Percentiles rank a stretch among this genome's conserved stretches.
Evolutionary conservation across 495 filamentous ascomycete species (phyloP).

Genomic region (Aspergillus campestris): DNA sequence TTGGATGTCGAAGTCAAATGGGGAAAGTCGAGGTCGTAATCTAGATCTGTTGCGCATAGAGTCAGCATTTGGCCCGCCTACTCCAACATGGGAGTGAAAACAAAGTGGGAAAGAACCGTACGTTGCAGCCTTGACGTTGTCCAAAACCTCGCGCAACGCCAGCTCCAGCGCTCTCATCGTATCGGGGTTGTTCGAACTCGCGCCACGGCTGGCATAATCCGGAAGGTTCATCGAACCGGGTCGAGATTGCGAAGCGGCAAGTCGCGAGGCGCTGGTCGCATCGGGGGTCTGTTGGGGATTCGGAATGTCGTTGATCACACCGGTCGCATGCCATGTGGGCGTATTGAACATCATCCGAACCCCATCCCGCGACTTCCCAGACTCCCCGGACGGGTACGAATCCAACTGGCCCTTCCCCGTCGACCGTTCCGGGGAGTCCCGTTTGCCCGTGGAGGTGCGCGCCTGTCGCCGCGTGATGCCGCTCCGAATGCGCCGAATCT

Average conservation of each 20-base stretch:
- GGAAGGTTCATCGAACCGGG: conserved; percentile 43
- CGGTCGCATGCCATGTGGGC: conserved; percentile 69
- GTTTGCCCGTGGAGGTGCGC: conserved; percentile 49
- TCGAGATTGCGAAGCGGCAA: conserved; percentile 33
- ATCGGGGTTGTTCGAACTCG: conserved; percentile 55
- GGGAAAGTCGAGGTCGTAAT: conserved; percentile 37
- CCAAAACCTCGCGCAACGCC: conserved; percentile 70
- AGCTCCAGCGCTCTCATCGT: conserved; percentile 72
- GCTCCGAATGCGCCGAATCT: conserved; percentile 71
- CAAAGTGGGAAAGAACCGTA: conserved; percentile 28
- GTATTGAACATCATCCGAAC: conserved; percentile 49
- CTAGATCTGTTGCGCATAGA: conserved; percentile 18
- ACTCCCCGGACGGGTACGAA: conserved; percentile 13
- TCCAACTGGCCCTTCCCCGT: conserved; percentile 25
- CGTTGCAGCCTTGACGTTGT: conserved; percentile 74
- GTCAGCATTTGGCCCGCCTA: neutral
- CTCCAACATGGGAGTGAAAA: neutral
- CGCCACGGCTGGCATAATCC: conserved; percentile 50
- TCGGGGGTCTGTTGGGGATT: conserved; percentile 31
- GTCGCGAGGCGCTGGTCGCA: conserved; percentile 25
- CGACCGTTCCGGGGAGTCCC: conserved; percentile 38
- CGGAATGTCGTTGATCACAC: conserved; percentile 71
- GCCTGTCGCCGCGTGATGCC: conserved; percentile 77
- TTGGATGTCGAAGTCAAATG: conserved; percentile 79
- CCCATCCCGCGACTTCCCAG: conserved; percentile 27